phyloP scores from a whole-genome alignment of 2,329 filamentous ascomycete genomes.

The Diplodia scrobiculata region DNA sequence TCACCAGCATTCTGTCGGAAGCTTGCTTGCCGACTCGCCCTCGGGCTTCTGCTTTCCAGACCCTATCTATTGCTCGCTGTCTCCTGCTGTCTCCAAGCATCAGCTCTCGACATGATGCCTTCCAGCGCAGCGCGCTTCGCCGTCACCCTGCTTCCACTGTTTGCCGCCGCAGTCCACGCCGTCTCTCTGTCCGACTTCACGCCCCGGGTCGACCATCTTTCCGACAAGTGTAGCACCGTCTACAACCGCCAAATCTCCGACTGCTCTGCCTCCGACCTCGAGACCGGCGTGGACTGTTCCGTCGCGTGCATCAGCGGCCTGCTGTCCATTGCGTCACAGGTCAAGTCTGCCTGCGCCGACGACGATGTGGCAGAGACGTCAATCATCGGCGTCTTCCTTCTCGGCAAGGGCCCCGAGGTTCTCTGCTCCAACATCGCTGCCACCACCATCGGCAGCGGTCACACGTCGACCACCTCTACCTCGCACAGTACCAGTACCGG shows the following conservation, averaged over 20 bases:
- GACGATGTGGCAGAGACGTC: conserved; percentile 44
- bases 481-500: conserved; percentile 25
- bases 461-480: conserved; percentile 26
- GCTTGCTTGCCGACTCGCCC: conserved; percentile 3
- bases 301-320: conserved; percentile 47
- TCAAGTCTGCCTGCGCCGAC: conserved; percentile 41
- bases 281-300: conserved; percentile 36
- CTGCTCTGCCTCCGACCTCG: conserved; percentile 44
- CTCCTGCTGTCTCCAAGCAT: not conserved
- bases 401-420: conserved; percentile 42
- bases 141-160: conserved; percentile 23
- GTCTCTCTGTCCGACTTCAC: conserved; percentile 52
- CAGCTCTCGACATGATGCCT: conserved; percentile 15
- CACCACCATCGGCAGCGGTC: conserved; percentile 29
- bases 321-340: conserved; percentile 39
- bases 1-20: conserved; percentile 17
- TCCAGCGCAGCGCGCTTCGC: conserved; percentile 20
- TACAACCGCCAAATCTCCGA: conserved; percentile 48
- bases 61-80: conserved; percentile 7
- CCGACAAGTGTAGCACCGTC: conserved; percentile 43
- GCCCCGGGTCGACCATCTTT: conserved; percentile 47
- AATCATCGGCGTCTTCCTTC: conserved; percentile 49
- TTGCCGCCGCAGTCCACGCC: conserved; percentile 37
- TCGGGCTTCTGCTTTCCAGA: not conserved
- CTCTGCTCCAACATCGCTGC: conserved; percentile 45